These are phyloP conservation scores for Acer campestre DNA, from an alignment of 345 rosid species.

Conservation along the genomic window DNA sequence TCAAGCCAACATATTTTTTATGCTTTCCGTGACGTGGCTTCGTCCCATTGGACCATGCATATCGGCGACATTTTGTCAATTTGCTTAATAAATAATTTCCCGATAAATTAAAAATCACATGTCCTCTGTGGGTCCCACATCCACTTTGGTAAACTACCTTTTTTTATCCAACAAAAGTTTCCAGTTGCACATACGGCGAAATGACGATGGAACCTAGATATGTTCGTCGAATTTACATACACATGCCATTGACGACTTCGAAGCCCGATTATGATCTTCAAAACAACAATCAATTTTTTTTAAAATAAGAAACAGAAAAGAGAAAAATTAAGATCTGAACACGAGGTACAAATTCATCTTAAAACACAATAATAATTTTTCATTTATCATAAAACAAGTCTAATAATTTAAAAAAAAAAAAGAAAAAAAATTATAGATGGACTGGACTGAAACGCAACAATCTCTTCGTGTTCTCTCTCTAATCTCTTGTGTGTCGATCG, in stretches of 20 bases:
- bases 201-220: constrained; percentile 16
- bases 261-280: not conserved
- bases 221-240: constrained; percentile 28
- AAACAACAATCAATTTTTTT: not conserved
- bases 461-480: constrained; percentile 7
- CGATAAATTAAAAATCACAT: constrained; percentile 19
- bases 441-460: constrained; percentile 22
- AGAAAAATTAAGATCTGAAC: not conserved
- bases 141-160: constrained; percentile 7
- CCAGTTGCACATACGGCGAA: not conserved
- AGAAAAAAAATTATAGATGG: constrained; percentile 26
- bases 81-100: not conserved
- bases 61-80: constrained; percentile 23
- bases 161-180: constrained; percentile 4
- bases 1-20: not conserved
- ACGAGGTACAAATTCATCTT: constrained; percentile 7
- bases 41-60: constrained; percentile 6
- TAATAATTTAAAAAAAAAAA: not conserved
- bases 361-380: constrained; percentile 39
- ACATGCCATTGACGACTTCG: constrained; percentile 24
- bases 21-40: constrained; percentile 22
- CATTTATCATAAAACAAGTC: constrained; percentile 22
- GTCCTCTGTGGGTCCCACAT: constrained; percentile 16
- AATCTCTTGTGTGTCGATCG: not conserved
- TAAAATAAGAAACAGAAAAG: not conserved